A percentile compares a stretch with the other conserved stretches of the same genome.
These are phyloP conservation scores for Pseudogymnoascus verrucosus DNA, from an alignment of 2,329 filamentous ascomycete genomes.

Conservation along the genomic window DNA sequence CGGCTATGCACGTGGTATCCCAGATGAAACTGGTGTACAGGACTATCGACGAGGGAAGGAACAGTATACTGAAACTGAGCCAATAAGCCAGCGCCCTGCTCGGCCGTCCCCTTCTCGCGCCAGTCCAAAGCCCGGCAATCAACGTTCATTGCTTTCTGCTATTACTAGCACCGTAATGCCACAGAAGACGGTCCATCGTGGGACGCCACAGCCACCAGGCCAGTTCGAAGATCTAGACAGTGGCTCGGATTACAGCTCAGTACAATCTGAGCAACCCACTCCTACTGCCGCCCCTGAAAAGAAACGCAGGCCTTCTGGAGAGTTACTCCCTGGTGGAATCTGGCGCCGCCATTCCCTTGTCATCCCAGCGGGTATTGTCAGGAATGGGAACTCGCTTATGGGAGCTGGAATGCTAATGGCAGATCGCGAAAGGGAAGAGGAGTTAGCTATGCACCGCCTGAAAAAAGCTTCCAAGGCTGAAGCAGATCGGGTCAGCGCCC, in stretches of 20 bases:
- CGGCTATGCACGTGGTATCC: not conserved
- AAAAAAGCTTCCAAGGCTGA: not conserved
- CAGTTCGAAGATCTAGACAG: not conserved
- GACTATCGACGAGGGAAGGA: not conserved
- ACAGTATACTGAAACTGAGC: not conserved
- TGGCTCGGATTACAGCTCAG: not conserved
- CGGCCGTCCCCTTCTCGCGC: not conserved
- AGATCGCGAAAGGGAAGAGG: conserved; percentile 2
- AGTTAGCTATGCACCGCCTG: not conserved
- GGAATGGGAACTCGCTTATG: not conserved
- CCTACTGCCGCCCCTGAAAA: not conserved
- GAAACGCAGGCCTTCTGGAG: not conserved
- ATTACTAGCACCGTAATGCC: conserved; percentile 3
- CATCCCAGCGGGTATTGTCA: conserved; percentile 3
- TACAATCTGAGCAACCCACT: not conserved
- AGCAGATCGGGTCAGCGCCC: not conserved
- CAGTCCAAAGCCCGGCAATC: not conserved
- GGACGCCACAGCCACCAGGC: not conserved
- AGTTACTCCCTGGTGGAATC: conserved; percentile 6
- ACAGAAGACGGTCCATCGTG: not conserved
- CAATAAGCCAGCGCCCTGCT: not conserved
- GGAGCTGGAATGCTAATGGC: conserved; percentile 3
- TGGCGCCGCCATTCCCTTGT: not conserved
- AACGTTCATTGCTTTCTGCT: not conserved
- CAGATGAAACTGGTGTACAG: not conserved